Conservation (phyloP, 1,139 yeast species). For the Diutina catenulata region DNA sequence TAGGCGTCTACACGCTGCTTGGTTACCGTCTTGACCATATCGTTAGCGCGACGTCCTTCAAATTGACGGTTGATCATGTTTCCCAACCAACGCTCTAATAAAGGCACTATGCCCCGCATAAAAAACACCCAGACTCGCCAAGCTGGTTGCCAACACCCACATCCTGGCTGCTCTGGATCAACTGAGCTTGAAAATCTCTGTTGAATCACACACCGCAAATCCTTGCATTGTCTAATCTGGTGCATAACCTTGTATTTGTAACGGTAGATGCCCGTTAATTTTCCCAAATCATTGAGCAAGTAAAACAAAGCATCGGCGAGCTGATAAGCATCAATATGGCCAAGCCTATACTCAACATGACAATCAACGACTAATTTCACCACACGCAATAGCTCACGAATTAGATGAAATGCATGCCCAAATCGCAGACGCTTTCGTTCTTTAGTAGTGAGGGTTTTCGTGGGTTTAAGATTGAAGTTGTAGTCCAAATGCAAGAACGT, state of each 20-base stretch:
- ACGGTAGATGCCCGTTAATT: constrained; percentile 89
- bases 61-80: constrained; percentile 86
- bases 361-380: constrained; percentile 83
- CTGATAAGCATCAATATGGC: constrained; percentile 87
- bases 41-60: constrained; percentile 90
- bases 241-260: constrained; percentile 98
- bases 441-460: constrained; percentile 90
- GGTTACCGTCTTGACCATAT: constrained; percentile 86
- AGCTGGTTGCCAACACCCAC: constrained; percentile 99
- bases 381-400: constrained; percentile 76
- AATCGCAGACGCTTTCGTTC: constrained; percentile 93
- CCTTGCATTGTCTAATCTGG: constrained; percentile 93
- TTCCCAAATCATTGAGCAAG: constrained; percentile 86
- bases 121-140: constrained; percentile 97
- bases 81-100: constrained; percentile 90
- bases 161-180: constrained; percentile 80
- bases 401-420: constrained; percentile 92
- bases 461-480: constrained; percentile 91
- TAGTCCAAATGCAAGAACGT: constrained; percentile 91
- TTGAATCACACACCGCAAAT: constrained; percentile 83
- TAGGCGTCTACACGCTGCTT: constrained; percentile 94
- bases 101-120: constrained; percentile 85
- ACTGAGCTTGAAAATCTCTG: constrained; percentile 75
- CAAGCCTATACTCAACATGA: constrained; percentile 82
- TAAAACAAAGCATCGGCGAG: constrained; percentile 91